phyloP scores from a whole-genome alignment of 75 land plant species.

The Selaginella tamariscina region DNA sequence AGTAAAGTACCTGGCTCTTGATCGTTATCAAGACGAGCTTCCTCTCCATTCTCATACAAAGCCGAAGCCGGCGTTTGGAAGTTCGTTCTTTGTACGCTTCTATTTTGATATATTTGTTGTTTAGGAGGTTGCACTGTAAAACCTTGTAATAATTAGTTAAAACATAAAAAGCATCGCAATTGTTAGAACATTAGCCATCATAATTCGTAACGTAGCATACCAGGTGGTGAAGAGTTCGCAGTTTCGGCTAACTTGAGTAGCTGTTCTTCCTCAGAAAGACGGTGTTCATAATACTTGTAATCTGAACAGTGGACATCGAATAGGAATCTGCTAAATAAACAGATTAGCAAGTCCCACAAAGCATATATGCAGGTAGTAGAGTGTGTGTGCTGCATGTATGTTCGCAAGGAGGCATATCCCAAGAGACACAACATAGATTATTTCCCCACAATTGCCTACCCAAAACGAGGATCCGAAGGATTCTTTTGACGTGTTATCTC shows the following conservation, averaged over 20 bases:
- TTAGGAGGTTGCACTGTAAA: neutral
- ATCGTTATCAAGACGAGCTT: slow-evolving; percentile 9
- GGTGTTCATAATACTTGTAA: slow-evolving; percentile 86
- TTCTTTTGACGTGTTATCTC: slow-evolving; percentile 83
- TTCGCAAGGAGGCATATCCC: neutral
- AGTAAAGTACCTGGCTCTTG: neutral
- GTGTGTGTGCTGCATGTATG: neutral
- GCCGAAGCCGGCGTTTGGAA: slow-evolving; percentile 93
- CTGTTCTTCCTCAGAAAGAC: slow-evolving; percentile 65
- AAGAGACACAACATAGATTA: neutral
- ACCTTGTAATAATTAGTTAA: neutral
- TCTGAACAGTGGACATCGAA: slow-evolving; percentile 72
- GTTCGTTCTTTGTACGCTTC: slow-evolving; percentile 27
- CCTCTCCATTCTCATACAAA: slow-evolving; percentile 48
- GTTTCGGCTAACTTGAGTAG: neutral
- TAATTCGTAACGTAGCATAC: slow-evolving; percentile 1
- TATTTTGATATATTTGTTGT: neutral
- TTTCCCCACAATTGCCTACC: slow-evolving; percentile 33
- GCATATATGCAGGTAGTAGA: neutral
- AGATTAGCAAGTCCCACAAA: neutral
- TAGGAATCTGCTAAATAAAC: slow-evolving; percentile 49
- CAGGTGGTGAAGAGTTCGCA: neutral
- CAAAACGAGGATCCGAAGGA: slow-evolving; percentile 89
- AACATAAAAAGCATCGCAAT: neutral
- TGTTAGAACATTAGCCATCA: slow-evolving; percentile 1